Conservation (phyloP, 768 basidiomycete species). For the Tylopilus vinaceipallidus region DNA sequence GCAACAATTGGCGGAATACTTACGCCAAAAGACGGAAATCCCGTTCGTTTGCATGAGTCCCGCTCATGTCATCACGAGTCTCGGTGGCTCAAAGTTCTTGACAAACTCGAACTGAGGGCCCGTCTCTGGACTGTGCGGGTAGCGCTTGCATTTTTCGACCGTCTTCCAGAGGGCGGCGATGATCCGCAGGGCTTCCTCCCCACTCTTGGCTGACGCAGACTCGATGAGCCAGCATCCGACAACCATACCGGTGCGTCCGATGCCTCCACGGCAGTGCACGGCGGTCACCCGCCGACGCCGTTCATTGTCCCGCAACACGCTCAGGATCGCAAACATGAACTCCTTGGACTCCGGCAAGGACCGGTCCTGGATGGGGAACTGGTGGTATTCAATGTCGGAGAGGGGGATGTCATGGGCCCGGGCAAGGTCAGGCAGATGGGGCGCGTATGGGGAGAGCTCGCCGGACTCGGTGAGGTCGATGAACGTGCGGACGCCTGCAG, state of each 20-base stretch:
- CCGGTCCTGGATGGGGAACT: slow-evolving; percentile 76
- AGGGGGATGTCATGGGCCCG: slow-evolving; percentile 53
- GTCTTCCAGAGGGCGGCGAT: slow-evolving; percentile 70
- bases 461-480: slow-evolving; percentile 83
- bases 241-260: slow-evolving; percentile 63
- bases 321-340: slow-evolving; percentile 58
- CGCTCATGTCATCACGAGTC: slow-evolving; percentile 19
- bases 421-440: slow-evolving; percentile 53
- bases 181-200: slow-evolving; percentile 60
- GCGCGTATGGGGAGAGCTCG: slow-evolving; percentile 66
- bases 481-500: slow-evolving; percentile 74
- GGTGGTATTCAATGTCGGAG: slow-evolving; percentile 64
- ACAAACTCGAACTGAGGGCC: slow-evolving; percentile 79
- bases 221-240: slow-evolving; percentile 78
- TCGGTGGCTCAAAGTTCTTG: slow-evolving; percentile 45
- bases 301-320: slow-evolving; percentile 59
- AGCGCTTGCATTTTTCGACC: slow-evolving; percentile 75
- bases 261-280: slow-evolving; percentile 79
- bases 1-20: background rate
- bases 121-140: slow-evolving; percentile 77
- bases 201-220: slow-evolving; percentile 57
- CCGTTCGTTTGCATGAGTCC: background rate
- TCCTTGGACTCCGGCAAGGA: slow-evolving; percentile 58
- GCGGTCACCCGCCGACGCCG: slow-evolving; percentile 58
- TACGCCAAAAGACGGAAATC: slow-evolving; percentile 4